These are phyloP conservation scores for Juglanconis juglandina DNA, from an alignment of 2,329 filamentous ascomycete species.

Conservation along the genomic window DNA sequence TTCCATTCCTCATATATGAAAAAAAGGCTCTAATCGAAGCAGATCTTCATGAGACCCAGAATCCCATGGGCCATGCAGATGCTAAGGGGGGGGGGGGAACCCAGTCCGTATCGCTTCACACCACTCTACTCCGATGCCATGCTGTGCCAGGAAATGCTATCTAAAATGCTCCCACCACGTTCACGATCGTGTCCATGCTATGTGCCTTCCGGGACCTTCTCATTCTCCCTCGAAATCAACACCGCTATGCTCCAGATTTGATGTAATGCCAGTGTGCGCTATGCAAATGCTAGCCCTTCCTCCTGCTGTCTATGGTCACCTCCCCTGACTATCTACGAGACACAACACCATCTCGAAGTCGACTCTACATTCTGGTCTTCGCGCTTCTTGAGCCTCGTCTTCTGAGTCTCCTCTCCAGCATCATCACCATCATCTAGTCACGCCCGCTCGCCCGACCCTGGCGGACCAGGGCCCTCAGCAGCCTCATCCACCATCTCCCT, in stretches of 20 bases:
- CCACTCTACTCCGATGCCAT: not conserved
- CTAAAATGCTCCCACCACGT: not conserved
- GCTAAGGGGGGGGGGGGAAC: too few relatives aligned
- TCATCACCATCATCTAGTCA: slow-evolving; percentile 6
- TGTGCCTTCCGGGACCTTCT: not conserved
- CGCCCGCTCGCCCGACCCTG: not conserved
- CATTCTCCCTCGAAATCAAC: not conserved
- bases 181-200: not conserved
- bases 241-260: not conserved
- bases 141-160: not conserved
- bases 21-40: not conserved
- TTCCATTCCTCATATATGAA: not conserved
- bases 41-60: not conserved
- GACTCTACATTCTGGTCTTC: not conserved
- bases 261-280: not conserved
- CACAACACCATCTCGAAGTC: not conserved
- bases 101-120: not conserved
- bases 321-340: not conserved
- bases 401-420: not conserved
- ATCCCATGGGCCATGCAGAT: not conserved
- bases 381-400: not conserved
- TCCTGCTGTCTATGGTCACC: not conserved
- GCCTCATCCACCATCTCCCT: not conserved
- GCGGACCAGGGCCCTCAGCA: not conserved
- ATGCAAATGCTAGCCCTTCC: not conserved